phyloP scores from a whole-genome alignment of 2,329 filamentous ascomycete genomes.

The Cercospora sp. region DNA sequence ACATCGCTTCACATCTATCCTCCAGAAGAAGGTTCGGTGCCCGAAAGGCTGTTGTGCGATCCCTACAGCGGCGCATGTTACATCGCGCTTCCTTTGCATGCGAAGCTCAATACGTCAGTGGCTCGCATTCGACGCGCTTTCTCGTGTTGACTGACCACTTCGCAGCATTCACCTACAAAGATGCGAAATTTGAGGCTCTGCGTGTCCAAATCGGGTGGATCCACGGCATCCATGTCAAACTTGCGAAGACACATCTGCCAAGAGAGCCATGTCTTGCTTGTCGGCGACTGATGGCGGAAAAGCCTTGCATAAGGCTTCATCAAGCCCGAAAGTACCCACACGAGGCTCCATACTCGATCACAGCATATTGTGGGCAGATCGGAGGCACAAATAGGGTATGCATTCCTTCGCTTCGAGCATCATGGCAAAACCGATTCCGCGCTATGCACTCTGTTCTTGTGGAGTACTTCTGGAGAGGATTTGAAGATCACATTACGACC shows the following conservation, averaged over 20 bases:
- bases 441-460: background rate
- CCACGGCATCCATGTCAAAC: constrained; percentile 3
- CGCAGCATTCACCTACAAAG: background rate
- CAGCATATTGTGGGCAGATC: background rate
- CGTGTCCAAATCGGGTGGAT: background rate
- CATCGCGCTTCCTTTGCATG: background rate
- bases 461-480: background rate
- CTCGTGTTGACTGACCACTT: background rate
- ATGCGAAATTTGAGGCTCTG: background rate
- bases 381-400: background rate
- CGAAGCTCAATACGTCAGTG: background rate
- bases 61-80: background rate
- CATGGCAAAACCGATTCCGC: background rate
- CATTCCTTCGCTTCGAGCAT: background rate
- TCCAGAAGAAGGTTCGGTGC: background rate
- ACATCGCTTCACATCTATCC: background rate
- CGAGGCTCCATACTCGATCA: background rate
- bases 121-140: no score
- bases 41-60: background rate
- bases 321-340: background rate
- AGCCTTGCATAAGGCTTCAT: background rate
- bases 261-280: background rate
- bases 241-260: constrained; percentile 6
- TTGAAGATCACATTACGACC: background rate
- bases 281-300: constrained; percentile 2